Percentiles rank a stretch among this genome's conserved stretches.
These are phyloP conservation scores for Boehmeria nivea DNA, from an alignment of 306 rosid species.

Conservation along the genomic window DNA sequence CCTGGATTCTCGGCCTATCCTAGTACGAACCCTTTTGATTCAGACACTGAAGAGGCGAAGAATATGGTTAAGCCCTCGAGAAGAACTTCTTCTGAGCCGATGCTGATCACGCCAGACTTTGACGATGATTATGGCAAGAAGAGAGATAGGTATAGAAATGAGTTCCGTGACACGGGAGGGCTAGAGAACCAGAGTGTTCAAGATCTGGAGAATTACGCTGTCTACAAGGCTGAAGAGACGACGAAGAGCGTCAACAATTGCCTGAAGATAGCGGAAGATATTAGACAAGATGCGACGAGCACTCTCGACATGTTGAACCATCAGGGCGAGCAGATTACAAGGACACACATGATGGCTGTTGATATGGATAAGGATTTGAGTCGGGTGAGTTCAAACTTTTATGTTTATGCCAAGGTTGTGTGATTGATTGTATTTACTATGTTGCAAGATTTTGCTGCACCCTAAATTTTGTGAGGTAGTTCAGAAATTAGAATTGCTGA, in stretches of 20 bases:
- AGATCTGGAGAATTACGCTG: constrained; percentile 72
- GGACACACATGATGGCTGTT: constrained; percentile 74
- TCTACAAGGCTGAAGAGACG: constrained; percentile 70
- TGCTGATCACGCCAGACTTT: constrained; percentile 33
- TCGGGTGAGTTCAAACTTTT: constrained; percentile 36
- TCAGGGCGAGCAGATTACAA: constrained; percentile 88
- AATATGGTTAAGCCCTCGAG: constrained; percentile 32
- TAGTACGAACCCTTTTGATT: constrained; percentile 19
- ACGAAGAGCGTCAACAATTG: constrained; percentile 64
- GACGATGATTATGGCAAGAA: constrained; percentile 39
- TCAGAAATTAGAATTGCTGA: too few relatives aligned
- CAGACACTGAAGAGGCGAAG: constrained; percentile 30
- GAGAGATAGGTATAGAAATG: constrained; percentile 43
- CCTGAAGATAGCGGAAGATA: constrained; percentile 78
- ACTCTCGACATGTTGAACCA: constrained; percentile 84
- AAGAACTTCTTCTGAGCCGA: constrained; percentile 68
- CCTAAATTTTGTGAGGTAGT: too few relatives aligned
- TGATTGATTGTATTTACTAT: not conserved
- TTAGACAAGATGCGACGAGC: constrained; percentile 64
- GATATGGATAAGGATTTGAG: constrained; percentile 84
- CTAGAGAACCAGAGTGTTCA: constrained; percentile 69
- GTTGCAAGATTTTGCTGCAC: too few relatives aligned
- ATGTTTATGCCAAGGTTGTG: not conserved
- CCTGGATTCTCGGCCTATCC: constrained; percentile 25
- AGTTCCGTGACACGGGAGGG: constrained; percentile 54